Conservation (phyloP, 2,329 filamentous ascomycete species). For the Leptographium wingfieldii region DNA sequence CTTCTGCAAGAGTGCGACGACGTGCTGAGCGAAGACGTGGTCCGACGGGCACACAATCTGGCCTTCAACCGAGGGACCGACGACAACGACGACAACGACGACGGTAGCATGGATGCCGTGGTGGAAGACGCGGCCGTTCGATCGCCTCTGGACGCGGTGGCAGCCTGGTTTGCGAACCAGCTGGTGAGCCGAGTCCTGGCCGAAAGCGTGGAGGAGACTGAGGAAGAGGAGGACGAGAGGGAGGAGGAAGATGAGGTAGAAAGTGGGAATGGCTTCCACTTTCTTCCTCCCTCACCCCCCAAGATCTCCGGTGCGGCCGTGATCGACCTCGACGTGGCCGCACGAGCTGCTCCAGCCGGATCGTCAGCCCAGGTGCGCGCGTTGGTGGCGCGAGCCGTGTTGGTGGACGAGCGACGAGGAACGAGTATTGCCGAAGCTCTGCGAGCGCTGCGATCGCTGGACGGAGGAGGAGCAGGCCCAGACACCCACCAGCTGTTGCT, state of each 20-base stretch:
- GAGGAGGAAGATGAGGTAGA: slow-evolving; percentile 21
- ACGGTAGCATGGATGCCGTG: slow-evolving; percentile 58
- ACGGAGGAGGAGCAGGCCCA: slow-evolving; percentile 10
- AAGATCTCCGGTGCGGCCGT: too few species aligned
- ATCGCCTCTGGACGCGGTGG: slow-evolving; percentile 78
- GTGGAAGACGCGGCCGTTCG: slow-evolving; percentile 76
- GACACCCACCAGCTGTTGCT: slow-evolving; percentile 30
- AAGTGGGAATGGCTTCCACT: too few species aligned
- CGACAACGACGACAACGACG: slow-evolving; percentile 42
- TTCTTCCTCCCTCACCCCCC: too few species aligned
- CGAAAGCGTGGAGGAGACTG: slow-evolving; percentile 39
- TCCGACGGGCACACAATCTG: slow-evolving; percentile 79
- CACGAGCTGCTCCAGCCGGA: slow-evolving; percentile 62
- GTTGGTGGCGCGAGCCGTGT: slow-evolving; percentile 44
- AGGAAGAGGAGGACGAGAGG: slow-evolving; percentile 17
- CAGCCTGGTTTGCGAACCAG: slow-evolving; percentile 79
- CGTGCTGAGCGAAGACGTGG: slow-evolving; percentile 63
- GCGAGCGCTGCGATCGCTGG: slow-evolving; percentile 30
- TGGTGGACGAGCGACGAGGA: slow-evolving; percentile 40
- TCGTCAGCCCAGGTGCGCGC: slow-evolving; percentile 56
- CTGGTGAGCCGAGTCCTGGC: slow-evolving; percentile 58
- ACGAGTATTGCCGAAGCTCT: slow-evolving; percentile 44
- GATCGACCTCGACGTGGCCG: slow-evolving; percentile 48
- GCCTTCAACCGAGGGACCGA: slow-evolving; percentile 75
- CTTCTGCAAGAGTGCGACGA: slow-evolving; percentile 71